Conservation (phyloP, 345 rosid species). For the Abelmoschus esculentus region DNA sequence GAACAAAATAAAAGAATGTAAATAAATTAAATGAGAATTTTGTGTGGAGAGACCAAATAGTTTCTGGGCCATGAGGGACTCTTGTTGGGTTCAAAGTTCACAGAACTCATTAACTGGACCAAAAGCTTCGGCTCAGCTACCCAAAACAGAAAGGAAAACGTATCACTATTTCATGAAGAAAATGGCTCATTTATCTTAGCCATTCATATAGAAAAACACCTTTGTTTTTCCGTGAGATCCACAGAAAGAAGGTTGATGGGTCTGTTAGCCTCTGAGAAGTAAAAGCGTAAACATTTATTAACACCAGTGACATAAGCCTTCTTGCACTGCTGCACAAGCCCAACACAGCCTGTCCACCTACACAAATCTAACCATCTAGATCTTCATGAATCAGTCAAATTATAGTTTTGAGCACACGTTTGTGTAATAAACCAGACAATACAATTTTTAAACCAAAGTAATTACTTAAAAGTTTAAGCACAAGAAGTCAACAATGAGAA, state of each 20-base stretch:
- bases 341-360: not conserved
- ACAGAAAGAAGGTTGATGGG: not conserved
- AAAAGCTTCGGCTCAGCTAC: not conserved
- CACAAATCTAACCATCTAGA: conserved; percentile 8
- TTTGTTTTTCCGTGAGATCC: not conserved
- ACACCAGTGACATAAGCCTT: not conserved
- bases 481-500: too few relatives aligned
- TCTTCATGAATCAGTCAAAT: conserved; percentile 4
- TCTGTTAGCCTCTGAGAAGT: not conserved
- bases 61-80: not conserved
- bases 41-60: not conserved
- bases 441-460: not conserved
- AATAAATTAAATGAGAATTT: too few relatives aligned
- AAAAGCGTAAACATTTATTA: not conserved
- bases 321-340: not conserved
- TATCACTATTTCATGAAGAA: too few relatives aligned
- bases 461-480: not conserved
- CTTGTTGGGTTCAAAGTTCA: not conserved
- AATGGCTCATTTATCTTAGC: not conserved
- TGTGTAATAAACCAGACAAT: not conserved
- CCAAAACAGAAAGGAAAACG: too few relatives aligned
- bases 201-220: not conserved
- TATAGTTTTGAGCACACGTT: not conserved
- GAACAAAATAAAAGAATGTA: too few relatives aligned
- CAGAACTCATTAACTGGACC: not conserved